Conservation (phyloP, 805 yeast species). For the Wickerhamiella occidentalis region DNA sequence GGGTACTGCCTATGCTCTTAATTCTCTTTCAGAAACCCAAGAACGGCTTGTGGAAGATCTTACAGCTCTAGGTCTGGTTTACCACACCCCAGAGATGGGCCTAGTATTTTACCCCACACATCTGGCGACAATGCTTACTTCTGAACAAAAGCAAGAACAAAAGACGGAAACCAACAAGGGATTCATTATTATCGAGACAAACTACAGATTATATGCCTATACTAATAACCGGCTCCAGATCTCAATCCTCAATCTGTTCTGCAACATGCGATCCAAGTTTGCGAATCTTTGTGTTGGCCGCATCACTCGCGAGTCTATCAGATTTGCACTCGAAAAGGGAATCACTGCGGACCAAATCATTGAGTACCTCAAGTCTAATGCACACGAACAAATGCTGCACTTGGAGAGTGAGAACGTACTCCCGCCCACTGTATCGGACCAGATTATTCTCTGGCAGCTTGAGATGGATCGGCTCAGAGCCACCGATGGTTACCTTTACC, state of each 20-base stretch:
- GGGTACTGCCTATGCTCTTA: conserved; percentile 71
- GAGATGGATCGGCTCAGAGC: conserved; percentile 87
- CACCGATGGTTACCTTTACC: conserved; percentile 74
- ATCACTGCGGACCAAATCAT: conserved; percentile 93
- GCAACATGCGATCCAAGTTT: conserved; percentile 72
- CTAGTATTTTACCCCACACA: conserved; percentile 80
- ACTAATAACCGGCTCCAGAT: conserved; percentile 91
- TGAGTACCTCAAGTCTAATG: conserved; percentile 77
- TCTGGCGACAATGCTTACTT: conserved; percentile 76
- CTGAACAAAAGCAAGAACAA: conserved; percentile 42
- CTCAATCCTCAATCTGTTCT: conserved; percentile 80
- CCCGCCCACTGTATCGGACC: conserved; percentile 97
- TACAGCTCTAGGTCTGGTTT: conserved; percentile 82
- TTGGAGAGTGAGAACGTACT: conserved; percentile 44
- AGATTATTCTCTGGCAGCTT: conserved; percentile 88
- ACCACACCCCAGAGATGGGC: conserved; percentile 42
- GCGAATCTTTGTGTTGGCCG: conserved; percentile 89
- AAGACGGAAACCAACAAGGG: conserved; percentile 33
- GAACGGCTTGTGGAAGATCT: conserved; percentile 76
- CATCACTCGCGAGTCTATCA: conserved; percentile 80
- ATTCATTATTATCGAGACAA: conserved; percentile 80
- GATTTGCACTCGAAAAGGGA: conserved; percentile 74
- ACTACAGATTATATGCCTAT: conserved; percentile 84
- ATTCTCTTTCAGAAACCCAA: conserved; percentile 68
- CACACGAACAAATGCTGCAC: conserved; percentile 76